Evolutionary conservation across 306 rosid species (phyloP).

Genomic region (Cicer bijugum): DNA sequence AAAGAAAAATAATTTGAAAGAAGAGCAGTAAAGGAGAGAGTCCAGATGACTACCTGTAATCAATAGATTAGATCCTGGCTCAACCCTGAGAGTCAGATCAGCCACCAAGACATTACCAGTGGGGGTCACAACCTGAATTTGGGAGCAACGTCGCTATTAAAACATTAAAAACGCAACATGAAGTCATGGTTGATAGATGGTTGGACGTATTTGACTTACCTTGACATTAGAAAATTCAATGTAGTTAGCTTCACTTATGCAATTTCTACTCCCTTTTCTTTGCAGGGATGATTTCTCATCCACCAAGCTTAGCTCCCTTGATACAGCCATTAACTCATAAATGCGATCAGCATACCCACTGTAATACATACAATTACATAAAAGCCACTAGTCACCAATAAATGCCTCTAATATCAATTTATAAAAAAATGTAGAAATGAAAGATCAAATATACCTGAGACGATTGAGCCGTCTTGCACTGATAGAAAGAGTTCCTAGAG

Average conservation of each 20-base stretch:
- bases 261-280: slow-evolving; percentile 64
- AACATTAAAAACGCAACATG: slow-evolving; percentile 39
- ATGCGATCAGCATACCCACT: slow-evolving; percentile 98
- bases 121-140: slow-evolving; percentile 90
- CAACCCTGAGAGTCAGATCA: slow-evolving; percentile 80
- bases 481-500: slow-evolving; percentile 92
- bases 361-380: slow-evolving; percentile 41
- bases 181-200: slow-evolving; percentile 32
- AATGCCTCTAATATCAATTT: slow-evolving; percentile 37
- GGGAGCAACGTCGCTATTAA: slow-evolving; percentile 43
- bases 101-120: slow-evolving; percentile 94
- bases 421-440: slow-evolving; percentile 24
- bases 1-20: slow-evolving; percentile 7
- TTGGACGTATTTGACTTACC: slow-evolving; percentile 52
- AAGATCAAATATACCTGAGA: slow-evolving; percentile 69
- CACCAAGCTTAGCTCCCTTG: slow-evolving; percentile 77
- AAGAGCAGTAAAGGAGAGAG: slow-evolving; percentile 20
- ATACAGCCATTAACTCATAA: slow-evolving; percentile 76
- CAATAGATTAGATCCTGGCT: slow-evolving; percentile 89
- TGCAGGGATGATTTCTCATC: slow-evolving; percentile 62
- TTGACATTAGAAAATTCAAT: slow-evolving; percentile 88
- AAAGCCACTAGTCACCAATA: slow-evolving; percentile 24
- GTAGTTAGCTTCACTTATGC: slow-evolving; percentile 88
- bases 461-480: slow-evolving; percentile 93
- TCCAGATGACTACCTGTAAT: slow-evolving; percentile 77